phyloP scores from a whole-genome alignment of 2,329 filamentous ascomycete genomes.

The Trichoderma lentiforme region DNA sequence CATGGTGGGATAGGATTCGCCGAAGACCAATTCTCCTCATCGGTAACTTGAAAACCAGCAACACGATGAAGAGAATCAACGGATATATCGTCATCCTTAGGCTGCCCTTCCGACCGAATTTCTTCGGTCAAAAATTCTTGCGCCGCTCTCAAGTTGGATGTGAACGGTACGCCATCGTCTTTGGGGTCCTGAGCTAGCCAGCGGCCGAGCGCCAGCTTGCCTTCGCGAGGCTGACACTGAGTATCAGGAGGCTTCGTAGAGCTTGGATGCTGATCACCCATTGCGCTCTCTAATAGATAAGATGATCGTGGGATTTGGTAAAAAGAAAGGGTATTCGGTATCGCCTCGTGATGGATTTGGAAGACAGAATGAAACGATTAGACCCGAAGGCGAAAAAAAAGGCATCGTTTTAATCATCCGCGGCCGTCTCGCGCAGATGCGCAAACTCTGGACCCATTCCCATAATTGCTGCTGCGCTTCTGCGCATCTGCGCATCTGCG shows the following conservation, averaged over 20 bases:
- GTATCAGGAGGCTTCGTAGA: fast-evolving
- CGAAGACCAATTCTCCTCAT: neutral
- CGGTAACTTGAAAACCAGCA: neutral
- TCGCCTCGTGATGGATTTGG: neutral
- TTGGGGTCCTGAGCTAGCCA: neutral
- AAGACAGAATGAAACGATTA: neutral
- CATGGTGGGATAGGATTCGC: neutral
- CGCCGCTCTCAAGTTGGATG: neutral
- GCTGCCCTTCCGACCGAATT: neutral
- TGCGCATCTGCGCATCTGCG: neutral
- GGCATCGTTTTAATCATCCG: neutral
- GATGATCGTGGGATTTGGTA: neutral
- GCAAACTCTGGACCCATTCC: neutral
- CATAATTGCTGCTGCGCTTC: neutral
- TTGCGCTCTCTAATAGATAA: neutral
- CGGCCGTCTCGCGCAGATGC: neutral
- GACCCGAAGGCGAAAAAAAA: neutral
- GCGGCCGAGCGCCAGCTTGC: neutral
- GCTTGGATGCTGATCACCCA: neutral
- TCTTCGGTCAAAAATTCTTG: neutral
- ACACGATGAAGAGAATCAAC: neutral
- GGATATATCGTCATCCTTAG: neutral
- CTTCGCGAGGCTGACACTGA: neutral
- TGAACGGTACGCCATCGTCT: neutral
- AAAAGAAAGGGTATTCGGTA: neutral